Evolutionary conservation across 2,329 filamentous ascomycete genomes (phyloP).

Genomic region (Davidsoniella eucalypti): DNA sequence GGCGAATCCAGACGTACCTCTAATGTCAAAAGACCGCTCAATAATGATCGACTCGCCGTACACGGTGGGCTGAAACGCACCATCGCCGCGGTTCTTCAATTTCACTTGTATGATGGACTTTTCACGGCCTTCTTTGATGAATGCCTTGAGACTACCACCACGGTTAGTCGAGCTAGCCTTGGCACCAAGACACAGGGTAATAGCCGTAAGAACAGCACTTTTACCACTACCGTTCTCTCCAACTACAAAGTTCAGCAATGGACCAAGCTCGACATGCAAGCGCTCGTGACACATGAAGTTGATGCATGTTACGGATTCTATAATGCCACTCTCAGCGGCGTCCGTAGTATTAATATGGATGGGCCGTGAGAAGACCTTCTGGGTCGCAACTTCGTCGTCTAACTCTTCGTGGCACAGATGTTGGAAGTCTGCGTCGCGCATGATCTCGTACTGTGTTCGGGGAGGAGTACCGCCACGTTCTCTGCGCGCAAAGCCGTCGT

Average conservation of each 20-base stretch:
- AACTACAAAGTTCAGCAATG: constrained; percentile 94
- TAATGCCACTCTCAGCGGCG: constrained; percentile 67
- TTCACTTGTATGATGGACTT: constrained; percentile 61
- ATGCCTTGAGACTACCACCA: constrained; percentile 71
- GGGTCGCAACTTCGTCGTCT: constrained; percentile 48
- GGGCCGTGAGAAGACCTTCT: constrained; percentile 29
- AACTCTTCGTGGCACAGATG: constrained; percentile 39
- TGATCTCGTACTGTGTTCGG: constrained; percentile 44
- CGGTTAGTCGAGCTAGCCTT: constrained; percentile 89
- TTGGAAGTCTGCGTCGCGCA: constrained; percentile 41
- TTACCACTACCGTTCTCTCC: constrained; percentile 97
- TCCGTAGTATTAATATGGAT: constrained; percentile 44
- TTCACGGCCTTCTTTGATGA: constrained; percentile 80
- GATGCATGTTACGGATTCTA: constrained; percentile 69
- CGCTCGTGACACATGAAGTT: constrained; percentile 96
- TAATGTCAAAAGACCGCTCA: constrained; percentile 72
- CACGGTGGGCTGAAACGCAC: constrained; percentile 65
- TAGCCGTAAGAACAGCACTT: constrained; percentile 82
- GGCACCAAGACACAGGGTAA: constrained; percentile 86
- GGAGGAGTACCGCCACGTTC: constrained; percentile 23
- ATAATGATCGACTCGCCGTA: constrained; percentile 78
- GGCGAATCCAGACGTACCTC: constrained; percentile 68
- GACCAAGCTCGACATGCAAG: constrained; percentile 70
- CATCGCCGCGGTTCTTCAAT: constrained; percentile 77
- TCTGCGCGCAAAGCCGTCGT: constrained; percentile 18